These are phyloP conservation scores for Zygosaccharomyces bailii DNA, from an alignment of 805 yeast genomes.

Conservation along the genomic window DNA sequence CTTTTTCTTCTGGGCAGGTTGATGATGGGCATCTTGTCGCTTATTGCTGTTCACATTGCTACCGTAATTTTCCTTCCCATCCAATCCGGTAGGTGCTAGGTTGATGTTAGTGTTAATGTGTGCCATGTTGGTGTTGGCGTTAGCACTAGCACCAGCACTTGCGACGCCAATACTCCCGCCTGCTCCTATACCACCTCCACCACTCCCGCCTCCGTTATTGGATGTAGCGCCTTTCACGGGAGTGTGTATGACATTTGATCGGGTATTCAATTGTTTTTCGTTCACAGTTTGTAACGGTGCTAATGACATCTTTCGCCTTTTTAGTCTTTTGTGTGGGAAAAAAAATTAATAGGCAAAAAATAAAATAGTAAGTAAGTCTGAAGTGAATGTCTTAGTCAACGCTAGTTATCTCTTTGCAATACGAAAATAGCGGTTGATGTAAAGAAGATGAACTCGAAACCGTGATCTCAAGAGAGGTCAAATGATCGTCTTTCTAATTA, in stretches of 20 bases:
- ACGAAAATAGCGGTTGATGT: neutral
- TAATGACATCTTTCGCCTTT: constrained; percentile 27
- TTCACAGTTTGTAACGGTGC: constrained; percentile 36
- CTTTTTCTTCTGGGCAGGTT: constrained; percentile 53
- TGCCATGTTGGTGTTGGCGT: constrained; percentile 6
- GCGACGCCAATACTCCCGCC: constrained; percentile 5
- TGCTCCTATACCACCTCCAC: neutral
- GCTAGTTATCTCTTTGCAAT: neutral
- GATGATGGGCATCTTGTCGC: constrained; percentile 25
- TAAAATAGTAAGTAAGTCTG: neutral
- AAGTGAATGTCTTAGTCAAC: neutral
- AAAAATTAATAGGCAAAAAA: constrained; percentile 1
- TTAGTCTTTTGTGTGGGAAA: neutral
- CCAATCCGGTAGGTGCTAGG: constrained; percentile 6
- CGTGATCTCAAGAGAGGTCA: neutral
- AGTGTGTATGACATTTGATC: constrained; percentile 30
- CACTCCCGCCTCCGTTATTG: constrained; percentile 2
- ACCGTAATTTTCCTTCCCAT: constrained; percentile 22
- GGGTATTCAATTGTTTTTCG: constrained; percentile 36
- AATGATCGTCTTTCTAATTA: neutral
- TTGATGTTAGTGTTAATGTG: constrained; percentile 5
- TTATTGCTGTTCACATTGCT: constrained; percentile 13
- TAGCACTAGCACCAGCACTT: neutral
- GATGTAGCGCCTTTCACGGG: constrained; percentile 27
- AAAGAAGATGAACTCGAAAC: neutral